These are phyloP conservation scores for Mycosphaerelloides madeirae DNA, from an alignment of 2,329 filamentous ascomycete species.

Conservation along the genomic window DNA sequence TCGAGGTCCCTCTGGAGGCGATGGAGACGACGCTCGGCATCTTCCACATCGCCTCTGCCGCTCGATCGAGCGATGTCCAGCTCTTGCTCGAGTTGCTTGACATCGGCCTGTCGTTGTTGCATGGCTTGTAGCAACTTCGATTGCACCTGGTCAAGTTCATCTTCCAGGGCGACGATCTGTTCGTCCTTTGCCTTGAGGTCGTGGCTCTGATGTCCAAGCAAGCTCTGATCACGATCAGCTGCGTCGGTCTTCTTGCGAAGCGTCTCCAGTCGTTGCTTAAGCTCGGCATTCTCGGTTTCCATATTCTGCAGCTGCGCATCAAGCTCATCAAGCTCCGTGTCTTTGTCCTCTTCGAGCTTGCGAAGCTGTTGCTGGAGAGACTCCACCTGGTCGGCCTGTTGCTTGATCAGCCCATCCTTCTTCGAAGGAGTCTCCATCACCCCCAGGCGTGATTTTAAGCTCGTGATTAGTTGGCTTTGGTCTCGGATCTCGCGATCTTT, in stretches of 20 bases:
- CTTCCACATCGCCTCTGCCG: conserved; percentile 22
- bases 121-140: conserved; percentile 34
- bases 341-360: conserved; percentile 33
- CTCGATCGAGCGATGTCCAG: conserved; percentile 32
- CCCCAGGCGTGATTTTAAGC: conserved; percentile 30
- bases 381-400: conserved; percentile 33
- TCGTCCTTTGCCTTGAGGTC: conserved; percentile 22
- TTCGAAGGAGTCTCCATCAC: conserved; percentile 35
- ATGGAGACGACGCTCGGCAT: conserved; percentile 40
- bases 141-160: conserved; percentile 39
- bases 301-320: conserved; percentile 31
- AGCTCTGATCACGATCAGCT: conserved; percentile 26
- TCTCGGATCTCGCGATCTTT: conserved; percentile 29
- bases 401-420: conserved; percentile 34
- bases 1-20: conserved; percentile 50
- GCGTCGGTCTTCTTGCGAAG: conserved; percentile 19
- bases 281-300: conserved; percentile 28
- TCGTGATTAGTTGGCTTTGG: conserved; percentile 29
- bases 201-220: conserved; percentile 25
- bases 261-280: conserved; percentile 23
- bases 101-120: conserved; percentile 30
- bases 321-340: conserved; percentile 35
- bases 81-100: conserved; percentile 40
- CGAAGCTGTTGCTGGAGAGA: conserved; percentile 30
- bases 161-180: conserved; percentile 35